Percentiles rank a stretch among this genome's conserved stretches.
Conservation (phyloP, 345 rosid species). For the Salix dunnii region DNA sequence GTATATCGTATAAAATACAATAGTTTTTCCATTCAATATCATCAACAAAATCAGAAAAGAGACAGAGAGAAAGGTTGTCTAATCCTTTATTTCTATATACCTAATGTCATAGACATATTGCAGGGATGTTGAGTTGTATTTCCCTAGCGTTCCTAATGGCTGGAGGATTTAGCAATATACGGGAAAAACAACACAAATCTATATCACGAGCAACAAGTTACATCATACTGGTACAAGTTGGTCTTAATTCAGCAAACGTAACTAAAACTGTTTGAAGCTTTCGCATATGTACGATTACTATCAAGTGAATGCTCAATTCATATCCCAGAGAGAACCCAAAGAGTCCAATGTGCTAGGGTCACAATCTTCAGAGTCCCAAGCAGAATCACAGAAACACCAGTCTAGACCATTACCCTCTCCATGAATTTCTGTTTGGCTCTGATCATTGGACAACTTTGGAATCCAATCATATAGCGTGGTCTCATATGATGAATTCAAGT, state of each 20-base stretch:
- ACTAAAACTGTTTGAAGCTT: neutral
- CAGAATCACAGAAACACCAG: conserved; percentile 9
- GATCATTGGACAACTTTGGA: conserved; percentile 33
- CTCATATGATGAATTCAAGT: conserved; percentile 49
- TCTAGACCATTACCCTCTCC: conserved; percentile 20
- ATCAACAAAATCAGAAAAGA: neutral
- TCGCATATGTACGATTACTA: neutral
- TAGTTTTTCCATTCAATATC: too few species aligned
- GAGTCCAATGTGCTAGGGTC: neutral
- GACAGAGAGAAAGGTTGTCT: too few species aligned
- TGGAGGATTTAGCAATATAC: neutral
- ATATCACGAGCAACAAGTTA: neutral
- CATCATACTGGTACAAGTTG: neutral
- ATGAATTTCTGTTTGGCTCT: conserved; percentile 21
- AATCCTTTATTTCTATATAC: too few species aligned
- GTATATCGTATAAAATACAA: too few species aligned
- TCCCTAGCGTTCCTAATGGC: too few species aligned
- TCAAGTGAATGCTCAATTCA: neutral
- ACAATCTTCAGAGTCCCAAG: conserved; percentile 13
- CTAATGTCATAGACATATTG: too few species aligned
- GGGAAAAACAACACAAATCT: neutral
- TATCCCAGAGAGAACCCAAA: conserved; percentile 16
- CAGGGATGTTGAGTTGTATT: too few species aligned
- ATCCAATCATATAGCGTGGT: conserved; percentile 51
- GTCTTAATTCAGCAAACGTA: neutral